phyloP scores from a whole-genome alignment of 2,329 filamentous ascomycete genomes.

The Grosmannia serpens region DNA sequence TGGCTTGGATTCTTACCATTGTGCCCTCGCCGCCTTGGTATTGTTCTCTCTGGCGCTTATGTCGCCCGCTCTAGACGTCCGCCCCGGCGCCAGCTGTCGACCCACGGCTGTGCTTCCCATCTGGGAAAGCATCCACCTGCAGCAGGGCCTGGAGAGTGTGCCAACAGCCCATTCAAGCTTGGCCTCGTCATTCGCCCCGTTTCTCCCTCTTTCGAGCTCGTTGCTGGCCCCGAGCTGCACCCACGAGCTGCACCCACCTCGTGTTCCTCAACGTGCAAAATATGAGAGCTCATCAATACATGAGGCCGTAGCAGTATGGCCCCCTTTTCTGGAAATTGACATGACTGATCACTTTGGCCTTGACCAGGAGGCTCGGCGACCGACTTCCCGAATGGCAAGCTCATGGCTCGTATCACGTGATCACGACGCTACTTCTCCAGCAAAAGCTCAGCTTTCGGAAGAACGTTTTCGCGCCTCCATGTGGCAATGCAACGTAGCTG shows the following conservation, averaged over 20 bases:
- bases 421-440: neutral
- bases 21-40: slow-evolving; percentile 2
- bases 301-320: neutral
- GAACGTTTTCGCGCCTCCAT: neutral
- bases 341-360: neutral
- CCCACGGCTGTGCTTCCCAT: neutral
- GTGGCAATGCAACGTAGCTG: neutral
- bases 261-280: neutral
- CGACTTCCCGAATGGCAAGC: neutral
- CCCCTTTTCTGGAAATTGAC: neutral
- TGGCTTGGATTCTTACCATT: slow-evolving; percentile 1
- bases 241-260: neutral
- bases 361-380: neutral
- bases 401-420: neutral
- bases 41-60: slow-evolving; percentile 2
- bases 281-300: neutral
- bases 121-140: neutral
- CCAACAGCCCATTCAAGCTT: neutral
- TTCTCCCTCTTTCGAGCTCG: neutral
- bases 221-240: neutral
- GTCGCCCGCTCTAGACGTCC: no score
- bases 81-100: neutral
- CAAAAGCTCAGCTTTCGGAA: neutral
- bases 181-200: neutral
- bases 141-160: neutral